These are phyloP conservation scores for Suillus clintonianus DNA, from an alignment of 768 basidiomycete genomes.

Conservation along the genomic window DNA sequence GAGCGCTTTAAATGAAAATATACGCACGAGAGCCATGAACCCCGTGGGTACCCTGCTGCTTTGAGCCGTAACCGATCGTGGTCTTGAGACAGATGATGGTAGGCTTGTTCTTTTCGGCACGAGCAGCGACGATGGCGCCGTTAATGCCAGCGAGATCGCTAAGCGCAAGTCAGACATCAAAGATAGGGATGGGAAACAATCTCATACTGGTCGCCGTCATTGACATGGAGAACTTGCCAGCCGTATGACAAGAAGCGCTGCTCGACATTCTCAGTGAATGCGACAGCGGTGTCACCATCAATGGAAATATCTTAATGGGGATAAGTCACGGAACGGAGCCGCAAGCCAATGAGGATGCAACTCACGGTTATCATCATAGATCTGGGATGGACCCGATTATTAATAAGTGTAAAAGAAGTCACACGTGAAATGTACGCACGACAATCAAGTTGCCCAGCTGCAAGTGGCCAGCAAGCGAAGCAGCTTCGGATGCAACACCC, in stretches of 20 bases:
- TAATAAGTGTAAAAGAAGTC: slow-evolving; percentile 16
- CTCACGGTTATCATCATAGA: slow-evolving; percentile 96
- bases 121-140: slow-evolving; percentile 77
- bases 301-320: slow-evolving; percentile 81
- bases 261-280: slow-evolving; percentile 93
- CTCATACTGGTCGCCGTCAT: slow-evolving; percentile 73
- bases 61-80: slow-evolving; percentile 93
- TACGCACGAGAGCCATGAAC: slow-evolving; percentile 88
- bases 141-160: slow-evolving; percentile 80
- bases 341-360: slow-evolving; percentile 10
- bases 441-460: slow-evolving; percentile 92
- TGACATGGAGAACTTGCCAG: slow-evolving; percentile 89
- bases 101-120: slow-evolving; percentile 77
- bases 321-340: background rate
- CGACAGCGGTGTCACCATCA: slow-evolving; percentile 87
- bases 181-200: background rate
- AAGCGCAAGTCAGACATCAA: slow-evolving; percentile 11
- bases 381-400: slow-evolving; percentile 43
- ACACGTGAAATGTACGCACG: slow-evolving; percentile 47
- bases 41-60: slow-evolving; percentile 89
- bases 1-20: slow-evolving; percentile 20
- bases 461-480: slow-evolving; percentile 90
- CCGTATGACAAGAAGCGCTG: slow-evolving; percentile 89
- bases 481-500: slow-evolving; percentile 91
- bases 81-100: slow-evolving; percentile 85